Conservation (phyloP, 371 early-diverging fungal species). For the Mortierella sp. region DNA sequence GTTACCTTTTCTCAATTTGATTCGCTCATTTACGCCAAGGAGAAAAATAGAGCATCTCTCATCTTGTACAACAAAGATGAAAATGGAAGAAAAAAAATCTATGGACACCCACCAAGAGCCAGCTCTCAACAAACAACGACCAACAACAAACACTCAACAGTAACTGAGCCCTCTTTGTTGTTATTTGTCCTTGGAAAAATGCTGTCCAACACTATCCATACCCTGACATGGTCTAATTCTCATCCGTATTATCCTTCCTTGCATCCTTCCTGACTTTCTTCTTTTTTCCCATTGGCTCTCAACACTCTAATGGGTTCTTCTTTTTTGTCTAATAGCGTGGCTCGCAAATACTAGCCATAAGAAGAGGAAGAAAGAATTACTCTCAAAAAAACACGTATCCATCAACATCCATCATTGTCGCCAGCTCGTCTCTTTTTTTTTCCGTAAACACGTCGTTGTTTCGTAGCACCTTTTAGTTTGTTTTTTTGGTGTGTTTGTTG, state of each 20-base stretch:
- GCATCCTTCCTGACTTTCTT: neutral
- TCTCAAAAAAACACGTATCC: neutral
- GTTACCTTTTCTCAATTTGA: neutral
- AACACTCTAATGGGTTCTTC: neutral
- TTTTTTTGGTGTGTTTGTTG: neutral
- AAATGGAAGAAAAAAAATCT: neutral
- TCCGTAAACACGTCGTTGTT: neutral
- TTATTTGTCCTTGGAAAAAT: neutral
- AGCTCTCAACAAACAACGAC: neutral
- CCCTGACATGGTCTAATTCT: neutral
- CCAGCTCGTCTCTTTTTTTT: neutral
- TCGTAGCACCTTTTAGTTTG: neutral
- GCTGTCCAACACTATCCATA: too few species aligned
- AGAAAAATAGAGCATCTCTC: neutral
- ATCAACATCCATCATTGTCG: neutral
- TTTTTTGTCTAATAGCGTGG: neutral
- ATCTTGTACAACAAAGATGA: constrained; percentile 5
- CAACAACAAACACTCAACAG: neutral
- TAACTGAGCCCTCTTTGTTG: neutral
- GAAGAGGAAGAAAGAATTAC: neutral
- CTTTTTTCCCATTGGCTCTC: neutral
- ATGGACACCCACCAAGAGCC: neutral
- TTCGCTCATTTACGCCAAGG: neutral
- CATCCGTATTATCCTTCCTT: neutral
- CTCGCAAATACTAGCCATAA: neutral